Conservation (phyloP, 176 grass and related monocot species). For the Bromus sterilis region DNA sequence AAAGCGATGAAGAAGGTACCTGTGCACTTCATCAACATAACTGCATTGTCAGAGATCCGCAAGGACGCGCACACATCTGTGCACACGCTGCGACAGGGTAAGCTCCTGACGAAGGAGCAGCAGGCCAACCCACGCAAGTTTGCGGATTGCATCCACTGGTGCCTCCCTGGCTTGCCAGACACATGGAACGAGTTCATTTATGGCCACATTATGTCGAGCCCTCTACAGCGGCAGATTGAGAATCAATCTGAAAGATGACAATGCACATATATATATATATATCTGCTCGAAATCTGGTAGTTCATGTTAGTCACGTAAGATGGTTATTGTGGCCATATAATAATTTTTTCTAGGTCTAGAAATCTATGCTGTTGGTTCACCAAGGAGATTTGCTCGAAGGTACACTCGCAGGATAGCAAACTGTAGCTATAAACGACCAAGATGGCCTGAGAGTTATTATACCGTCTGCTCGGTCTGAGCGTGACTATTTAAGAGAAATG, state of each 20-base stretch:
- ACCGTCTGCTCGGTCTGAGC: not conserved
- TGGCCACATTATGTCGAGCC: constrained; percentile 38
- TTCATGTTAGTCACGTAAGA: constrained; percentile 13
- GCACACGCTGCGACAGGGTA: constrained; percentile 77
- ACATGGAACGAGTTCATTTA: constrained; percentile 78
- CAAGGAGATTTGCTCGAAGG: constrained; percentile 32
- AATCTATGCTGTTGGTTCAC: constrained; percentile 31
- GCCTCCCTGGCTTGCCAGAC: constrained; percentile 63
- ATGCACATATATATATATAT: not conserved
- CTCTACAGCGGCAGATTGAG: not conserved
- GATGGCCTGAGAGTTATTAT: not conserved
- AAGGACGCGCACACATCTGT: constrained; percentile 90
- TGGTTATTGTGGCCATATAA: constrained; percentile 21
- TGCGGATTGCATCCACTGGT: constrained; percentile 92
- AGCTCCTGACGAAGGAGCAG: constrained; percentile 70
- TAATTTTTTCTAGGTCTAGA: constrained; percentile 39
- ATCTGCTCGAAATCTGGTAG: constrained; percentile 7
- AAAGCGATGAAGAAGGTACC: constrained; percentile 52
- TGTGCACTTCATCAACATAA: constrained; percentile 84
- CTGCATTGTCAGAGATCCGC: constrained; percentile 76
- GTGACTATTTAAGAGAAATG: constrained; percentile 10
- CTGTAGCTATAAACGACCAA: constrained; percentile 2
- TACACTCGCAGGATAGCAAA: constrained; percentile 26
- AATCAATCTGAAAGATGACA: constrained; percentile 40
- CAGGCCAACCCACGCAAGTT: constrained; percentile 55